These are phyloP conservation scores for Plectosphaerella plurivora DNA, from an alignment of 2,329 filamentous ascomycete species.

Conservation along the genomic window DNA sequence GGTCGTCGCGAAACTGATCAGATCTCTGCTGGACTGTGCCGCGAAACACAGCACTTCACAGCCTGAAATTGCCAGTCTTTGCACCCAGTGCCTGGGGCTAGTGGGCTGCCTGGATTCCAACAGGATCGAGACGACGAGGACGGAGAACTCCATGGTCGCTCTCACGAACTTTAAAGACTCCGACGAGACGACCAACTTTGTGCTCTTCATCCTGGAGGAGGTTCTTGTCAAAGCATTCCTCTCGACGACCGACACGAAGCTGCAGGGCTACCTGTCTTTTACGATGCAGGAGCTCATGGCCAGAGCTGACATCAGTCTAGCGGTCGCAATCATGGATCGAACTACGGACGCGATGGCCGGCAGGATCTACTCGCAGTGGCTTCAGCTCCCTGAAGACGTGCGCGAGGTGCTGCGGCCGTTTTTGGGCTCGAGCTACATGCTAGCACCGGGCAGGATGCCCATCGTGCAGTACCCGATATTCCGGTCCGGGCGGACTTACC, in stretches of 20 bases:
- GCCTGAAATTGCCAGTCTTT: constrained; percentile 64
- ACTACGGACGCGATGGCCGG: constrained; percentile 41
- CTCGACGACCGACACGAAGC: constrained; percentile 79
- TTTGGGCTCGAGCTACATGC: constrained; percentile 74
- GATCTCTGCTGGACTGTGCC: constrained; percentile 79
- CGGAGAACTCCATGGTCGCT: constrained; percentile 79
- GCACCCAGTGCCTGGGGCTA: constrained; percentile 78
- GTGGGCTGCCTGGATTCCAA: constrained; percentile 92
- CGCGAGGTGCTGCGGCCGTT: constrained; percentile 86
- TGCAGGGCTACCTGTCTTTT: constrained; percentile 89
- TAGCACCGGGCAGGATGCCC: constrained; percentile 57
- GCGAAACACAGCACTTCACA: constrained; percentile 71
- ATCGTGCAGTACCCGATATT: constrained; percentile 75
- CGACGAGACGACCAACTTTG: constrained; percentile 79
- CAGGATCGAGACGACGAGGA: constrained; percentile 73
- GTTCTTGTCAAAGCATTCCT: constrained; percentile 89
- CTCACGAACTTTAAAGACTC: constrained; percentile 78
- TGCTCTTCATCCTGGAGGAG: constrained; percentile 78
- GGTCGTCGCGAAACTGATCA: constrained; percentile 65
- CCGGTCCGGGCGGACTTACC: constrained; percentile 61
- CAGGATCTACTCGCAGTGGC: constrained; percentile 69
- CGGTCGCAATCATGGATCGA: constrained; percentile 34
- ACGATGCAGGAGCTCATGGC: constrained; percentile 89
- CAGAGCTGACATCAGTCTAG: constrained; percentile 66
- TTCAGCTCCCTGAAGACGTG: constrained; percentile 69